Conservation (phyloP, 176 grass and related monocot genomes). For the Typha latifolia region DNA sequence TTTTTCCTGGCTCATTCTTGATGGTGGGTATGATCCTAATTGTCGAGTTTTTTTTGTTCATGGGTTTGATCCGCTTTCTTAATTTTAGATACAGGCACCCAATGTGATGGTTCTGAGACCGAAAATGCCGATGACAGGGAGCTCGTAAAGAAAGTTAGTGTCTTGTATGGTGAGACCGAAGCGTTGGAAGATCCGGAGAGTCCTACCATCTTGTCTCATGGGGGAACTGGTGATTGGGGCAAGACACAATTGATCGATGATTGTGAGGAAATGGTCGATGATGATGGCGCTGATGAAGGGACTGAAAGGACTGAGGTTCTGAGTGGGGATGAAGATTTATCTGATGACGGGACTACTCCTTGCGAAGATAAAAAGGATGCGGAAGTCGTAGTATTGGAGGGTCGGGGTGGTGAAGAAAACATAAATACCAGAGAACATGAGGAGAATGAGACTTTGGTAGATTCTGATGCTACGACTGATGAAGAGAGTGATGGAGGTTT, state of each 20-base stretch:
- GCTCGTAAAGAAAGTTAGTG: neutral
- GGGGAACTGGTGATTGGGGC: neutral
- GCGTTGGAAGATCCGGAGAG: constrained; percentile 8
- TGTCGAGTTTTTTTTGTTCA: neutral
- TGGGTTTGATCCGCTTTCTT: neutral
- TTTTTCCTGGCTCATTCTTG: neutral
- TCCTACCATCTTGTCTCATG: neutral
- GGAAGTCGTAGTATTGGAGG: neutral
- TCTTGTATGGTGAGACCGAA: constrained; percentile 14
- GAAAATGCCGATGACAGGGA: neutral
- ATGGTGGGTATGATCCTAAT: neutral
- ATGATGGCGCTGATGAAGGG: neutral
- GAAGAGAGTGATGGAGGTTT: neutral
- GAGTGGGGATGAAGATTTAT: neutral
- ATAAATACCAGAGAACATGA: neutral
- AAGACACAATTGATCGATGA: constrained; percentile 16
- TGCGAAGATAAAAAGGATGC: neutral
- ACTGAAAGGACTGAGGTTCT: constrained; percentile 12
- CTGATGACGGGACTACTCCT: constrained; percentile 5
- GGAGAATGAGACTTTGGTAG: neutral
- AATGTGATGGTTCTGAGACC: neutral
- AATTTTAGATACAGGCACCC: neutral
- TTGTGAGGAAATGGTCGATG: constrained; percentile 1
- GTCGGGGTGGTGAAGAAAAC: neutral
- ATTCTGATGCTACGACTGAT: constrained; percentile 16